Percentiles rank a stretch among this genome's conserved stretches.
phyloP scores from a whole-genome alignment of 345 rosid species.

The Salix suchowensis region DNA sequence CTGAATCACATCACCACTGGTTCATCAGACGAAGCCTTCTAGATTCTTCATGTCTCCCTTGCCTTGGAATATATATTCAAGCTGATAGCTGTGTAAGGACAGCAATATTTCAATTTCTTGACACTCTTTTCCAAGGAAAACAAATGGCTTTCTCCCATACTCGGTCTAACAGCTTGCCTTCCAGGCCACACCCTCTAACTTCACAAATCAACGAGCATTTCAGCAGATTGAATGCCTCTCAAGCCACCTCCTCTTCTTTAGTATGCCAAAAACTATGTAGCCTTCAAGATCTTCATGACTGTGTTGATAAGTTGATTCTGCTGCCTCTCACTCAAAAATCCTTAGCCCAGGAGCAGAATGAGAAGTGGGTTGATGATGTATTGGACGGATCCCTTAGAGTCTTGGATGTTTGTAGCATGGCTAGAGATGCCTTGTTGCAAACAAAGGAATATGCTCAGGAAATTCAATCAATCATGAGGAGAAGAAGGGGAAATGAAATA shows the following conservation, averaged over 20 bases:
- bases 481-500: constrained; percentile 2
- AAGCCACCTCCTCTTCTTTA: constrained; percentile 23
- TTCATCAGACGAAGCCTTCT: background rate
- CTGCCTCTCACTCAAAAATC: constrained; percentile 2
- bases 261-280: background rate
- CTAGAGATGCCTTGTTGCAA: constrained; percentile 9
- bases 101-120: background rate
- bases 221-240: constrained; percentile 27
- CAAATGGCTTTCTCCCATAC: constrained; percentile 40
- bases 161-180: constrained; percentile 47
- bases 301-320: constrained; percentile 13
- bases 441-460: constrained; percentile 1
- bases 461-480: constrained; percentile 6
- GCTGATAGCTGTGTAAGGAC: background rate
- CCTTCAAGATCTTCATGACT: constrained; percentile 11
- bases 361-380: constrained; percentile 2
- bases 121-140: background rate
- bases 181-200: constrained; percentile 35
- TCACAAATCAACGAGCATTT: constrained; percentile 35
- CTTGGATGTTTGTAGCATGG: constrained; percentile 10
- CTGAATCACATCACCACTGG: background rate
- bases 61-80: background rate
- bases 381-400: constrained; percentile 14
- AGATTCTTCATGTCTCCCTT: background rate
- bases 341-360: background rate